Evolutionary conservation across 1,139 yeast genomes (phyloP).

Genomic region (Candida mesenterica): DNA sequence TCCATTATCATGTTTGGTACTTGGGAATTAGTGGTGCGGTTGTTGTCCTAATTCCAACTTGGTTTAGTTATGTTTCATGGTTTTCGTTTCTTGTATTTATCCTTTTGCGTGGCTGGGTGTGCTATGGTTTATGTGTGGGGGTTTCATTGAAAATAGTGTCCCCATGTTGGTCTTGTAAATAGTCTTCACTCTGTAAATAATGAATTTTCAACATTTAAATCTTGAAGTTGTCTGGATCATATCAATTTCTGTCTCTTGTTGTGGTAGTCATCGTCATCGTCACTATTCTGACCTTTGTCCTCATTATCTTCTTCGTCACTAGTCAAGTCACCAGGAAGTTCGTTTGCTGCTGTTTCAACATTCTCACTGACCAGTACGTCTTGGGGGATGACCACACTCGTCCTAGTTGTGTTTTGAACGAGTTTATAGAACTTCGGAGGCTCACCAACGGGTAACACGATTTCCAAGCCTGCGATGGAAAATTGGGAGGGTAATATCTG

Average conservation of each 20-base stretch:
- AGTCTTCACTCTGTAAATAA: slow-evolving; percentile 5
- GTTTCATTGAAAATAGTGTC: too few relatives aligned
- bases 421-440: slow-evolving; percentile 43
- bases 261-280: slow-evolving; percentile 6
- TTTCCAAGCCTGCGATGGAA: slow-evolving; percentile 22
- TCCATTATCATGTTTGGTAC: slow-evolving; percentile 99
- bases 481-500: not conserved
- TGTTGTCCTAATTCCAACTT: slow-evolving; percentile 41
- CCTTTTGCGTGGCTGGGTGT: too few relatives aligned
- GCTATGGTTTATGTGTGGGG: too few relatives aligned
- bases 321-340: slow-evolving; percentile 5
- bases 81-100: not conserved
- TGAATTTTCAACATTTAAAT: not conserved
- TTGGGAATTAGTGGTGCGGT: slow-evolving; percentile 88
- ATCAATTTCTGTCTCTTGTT: slow-evolving; percentile 3
- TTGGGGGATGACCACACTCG: slow-evolving; percentile 1
- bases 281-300: too few relatives aligned
- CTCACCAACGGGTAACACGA: slow-evolving; percentile 36
- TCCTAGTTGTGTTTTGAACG: slow-evolving; percentile 29
- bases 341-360: slow-evolving; percentile 5
- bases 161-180: slow-evolving; percentile 11
- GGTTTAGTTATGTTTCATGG: not conserved
- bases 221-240: too few relatives aligned
- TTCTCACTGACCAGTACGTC: slow-evolving; percentile 4
- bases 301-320: slow-evolving; percentile 4